Conservation (phyloP, 208 protist species). For the Crithidia bombi region DNA sequence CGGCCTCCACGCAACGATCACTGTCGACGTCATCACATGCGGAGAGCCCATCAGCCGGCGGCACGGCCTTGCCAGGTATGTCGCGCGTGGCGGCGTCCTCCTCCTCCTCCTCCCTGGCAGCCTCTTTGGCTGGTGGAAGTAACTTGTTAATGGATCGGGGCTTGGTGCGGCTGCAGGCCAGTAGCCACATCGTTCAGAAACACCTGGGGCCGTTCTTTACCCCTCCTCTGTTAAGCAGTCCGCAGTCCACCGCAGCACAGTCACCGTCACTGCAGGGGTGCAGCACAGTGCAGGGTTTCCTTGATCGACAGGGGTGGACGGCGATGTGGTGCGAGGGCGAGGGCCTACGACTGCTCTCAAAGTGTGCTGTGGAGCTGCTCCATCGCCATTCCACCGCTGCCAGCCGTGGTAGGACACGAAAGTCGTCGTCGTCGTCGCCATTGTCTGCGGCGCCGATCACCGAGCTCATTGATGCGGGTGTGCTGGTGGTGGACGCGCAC, state of each 20-base stretch:
- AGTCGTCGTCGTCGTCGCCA: background rate
- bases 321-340: conserved; percentile 48
- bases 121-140: conserved; percentile 19
- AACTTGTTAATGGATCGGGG: conserved; percentile 32
- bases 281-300: conserved; percentile 16
- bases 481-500: conserved; percentile 44
- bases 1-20: background rate
- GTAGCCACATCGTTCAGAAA: conserved; percentile 32
- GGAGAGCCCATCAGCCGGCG: background rate
- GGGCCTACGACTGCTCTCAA: conserved; percentile 53
- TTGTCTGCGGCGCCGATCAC: background rate
- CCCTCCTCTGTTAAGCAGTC: background rate
- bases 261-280: conserved; percentile 9
- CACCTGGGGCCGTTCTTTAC: conserved; percentile 45
- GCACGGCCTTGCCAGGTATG: background rate
- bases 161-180: conserved; percentile 31
- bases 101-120: conserved; percentile 23
- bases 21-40: background rate
- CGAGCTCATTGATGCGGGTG: conserved; percentile 51
- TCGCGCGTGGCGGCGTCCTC: conserved; percentile 14
- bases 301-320: conserved; percentile 21
- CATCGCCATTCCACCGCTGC: conserved; percentile 20
- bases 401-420: background rate
- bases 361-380: conserved; percentile 27
- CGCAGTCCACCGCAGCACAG: background rate